Percentiles rank a stretch among this genome's conserved stretches.
Conservation (phyloP, 805 yeast genomes). For the Myxozyma mucilagina region DNA sequence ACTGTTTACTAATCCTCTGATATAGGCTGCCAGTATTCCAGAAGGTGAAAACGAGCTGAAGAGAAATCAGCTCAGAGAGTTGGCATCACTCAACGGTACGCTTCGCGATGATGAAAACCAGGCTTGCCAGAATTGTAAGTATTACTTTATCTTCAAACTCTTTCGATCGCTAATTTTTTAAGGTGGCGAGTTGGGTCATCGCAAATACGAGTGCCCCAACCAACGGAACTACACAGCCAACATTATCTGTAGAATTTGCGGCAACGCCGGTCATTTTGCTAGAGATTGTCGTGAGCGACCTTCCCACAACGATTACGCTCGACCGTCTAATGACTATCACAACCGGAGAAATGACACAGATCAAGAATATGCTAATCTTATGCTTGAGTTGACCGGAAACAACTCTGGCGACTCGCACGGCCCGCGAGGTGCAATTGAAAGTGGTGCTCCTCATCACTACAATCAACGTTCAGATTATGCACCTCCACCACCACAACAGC, state of each 20-base stretch:
- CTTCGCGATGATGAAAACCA: conserved; percentile 73
- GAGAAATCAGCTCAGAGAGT: conserved; percentile 83
- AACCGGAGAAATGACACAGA: conserved; percentile 45
- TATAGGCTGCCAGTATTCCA: conserved; percentile 74
- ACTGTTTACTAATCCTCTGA: neutral
- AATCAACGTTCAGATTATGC: neutral
- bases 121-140: conserved; percentile 57
- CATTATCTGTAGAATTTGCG: conserved; percentile 76
- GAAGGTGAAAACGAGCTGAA: conserved; percentile 91
- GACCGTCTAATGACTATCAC: conserved; percentile 9
- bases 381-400: conserved; percentile 46
- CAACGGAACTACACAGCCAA: conserved; percentile 51
- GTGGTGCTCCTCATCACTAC: neutral
- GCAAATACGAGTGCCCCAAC: conserved; percentile 62
- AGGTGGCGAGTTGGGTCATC: conserved; percentile 63
- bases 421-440: conserved; percentile 19
- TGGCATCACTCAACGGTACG: conserved; percentile 94
- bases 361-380: conserved; percentile 52
- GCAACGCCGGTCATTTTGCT: conserved; percentile 80
- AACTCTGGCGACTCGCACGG: neutral
- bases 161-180: neutral
- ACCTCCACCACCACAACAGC: conserved; percentile 14
- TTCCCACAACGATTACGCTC: conserved; percentile 8
- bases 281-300: conserved; percentile 68
- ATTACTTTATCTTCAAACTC: neutral